Conservation (phyloP, 768 basidiomycete species). For the Fibroporia radiculosa region DNA sequence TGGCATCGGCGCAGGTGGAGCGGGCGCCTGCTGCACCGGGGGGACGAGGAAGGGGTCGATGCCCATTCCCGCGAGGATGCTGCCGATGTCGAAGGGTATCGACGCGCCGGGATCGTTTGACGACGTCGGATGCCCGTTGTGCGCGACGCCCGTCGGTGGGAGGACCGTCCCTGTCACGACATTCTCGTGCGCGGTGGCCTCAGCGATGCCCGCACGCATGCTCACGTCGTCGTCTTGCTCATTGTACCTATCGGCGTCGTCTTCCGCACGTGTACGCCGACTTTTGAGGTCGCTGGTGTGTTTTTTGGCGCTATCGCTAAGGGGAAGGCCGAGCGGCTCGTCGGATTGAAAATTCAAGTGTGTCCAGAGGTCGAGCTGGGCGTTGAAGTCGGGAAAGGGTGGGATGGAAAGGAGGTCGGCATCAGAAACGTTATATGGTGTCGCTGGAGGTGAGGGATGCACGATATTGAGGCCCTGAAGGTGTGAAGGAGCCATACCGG, state of each 20-base stretch:
- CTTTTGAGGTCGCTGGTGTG: slow-evolving; percentile 9
- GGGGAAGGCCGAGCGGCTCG: slow-evolving; percentile 42
- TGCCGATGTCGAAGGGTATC: slow-evolving; percentile 37
- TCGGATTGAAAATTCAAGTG: slow-evolving; percentile 74
- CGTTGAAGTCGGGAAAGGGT: slow-evolving; percentile 64
- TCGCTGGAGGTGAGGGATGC: slow-evolving; percentile 39
- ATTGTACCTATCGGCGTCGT: slow-evolving; percentile 25
- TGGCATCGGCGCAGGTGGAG: slow-evolving; percentile 21
- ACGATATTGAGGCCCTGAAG: slow-evolving; percentile 80
- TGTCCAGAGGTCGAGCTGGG: slow-evolving; percentile 81
- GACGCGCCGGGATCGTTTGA: slow-evolving; percentile 26
- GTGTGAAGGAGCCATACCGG: slow-evolving; percentile 52
- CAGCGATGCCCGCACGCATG: slow-evolving; percentile 29
- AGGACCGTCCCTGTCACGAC: slow-evolving; percentile 44
- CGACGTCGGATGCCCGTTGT: slow-evolving; percentile 7
- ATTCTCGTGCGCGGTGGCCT: slow-evolving; percentile 51
- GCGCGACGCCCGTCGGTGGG: slow-evolving; percentile 17
- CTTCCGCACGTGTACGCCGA: slow-evolving; percentile 10
- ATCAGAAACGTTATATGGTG: slow-evolving; percentile 25
- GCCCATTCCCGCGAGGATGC: slow-evolving; percentile 29
- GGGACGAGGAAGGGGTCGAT: slow-evolving; percentile 36
- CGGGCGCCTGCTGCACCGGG: slow-evolving; percentile 24
- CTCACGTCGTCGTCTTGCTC: slow-evolving; percentile 39
- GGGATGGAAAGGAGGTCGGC: slow-evolving; percentile 58
- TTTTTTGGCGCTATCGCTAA: slow-evolving; percentile 27